Evolutionary conservation across 2,329 filamentous ascomycete species (phyloP), one percentile per base, ranked within the genome.

Genomic region (Biscogniauxia mediterranea): DNA sequence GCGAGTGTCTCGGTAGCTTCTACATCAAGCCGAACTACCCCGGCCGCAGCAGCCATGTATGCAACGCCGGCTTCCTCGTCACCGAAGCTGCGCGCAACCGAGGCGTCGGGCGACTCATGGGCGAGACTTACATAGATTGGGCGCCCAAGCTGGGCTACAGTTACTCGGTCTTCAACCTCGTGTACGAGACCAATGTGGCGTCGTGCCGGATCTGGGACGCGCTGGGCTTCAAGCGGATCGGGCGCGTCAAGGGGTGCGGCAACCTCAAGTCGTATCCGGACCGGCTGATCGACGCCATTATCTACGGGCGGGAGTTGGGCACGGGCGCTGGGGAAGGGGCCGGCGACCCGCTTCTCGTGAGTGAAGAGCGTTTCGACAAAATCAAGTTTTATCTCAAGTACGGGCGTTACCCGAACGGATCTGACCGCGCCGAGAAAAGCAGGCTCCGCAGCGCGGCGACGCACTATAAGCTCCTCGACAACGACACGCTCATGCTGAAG

Each of bases 311-410:
- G 58, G 86, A 89, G 69, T 78, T 87, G 63, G 79, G 78, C 17
- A 74, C 74, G 53, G 75, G 74, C 61, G 71, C 72, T 66, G 72
- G 69, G 61, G 73, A 74, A 53, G 82, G 79, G 64, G 38, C 38
- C 38, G 77, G 73, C 72, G 85, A 84, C 70, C 92, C 95, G 74
- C 91, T 95, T 75, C 89, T 91, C 74, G 89, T 94, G 70, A 93
- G 90, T 76, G 93, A 97, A 81, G 93, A 97, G 80, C 91, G 95
- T 69, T 98, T 98, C 81, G 94, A 97, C 82, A 97, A 97, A 83
- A 98, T 98, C 75, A 90, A 93, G 73, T 98, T 91, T 81, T 98
- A 98, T 78, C 87, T 98, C 73, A 96, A 96, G 78, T 92, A 93
- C 76, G 90, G 89, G 73, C 92, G 93, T 76, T 98, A 99, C 76